A percentile compares a stretch with the other conserved stretches of the same genome.
phyloP scores from a whole-genome alignment of 257 asterid species.

The Prunella vulgaris region DNA sequence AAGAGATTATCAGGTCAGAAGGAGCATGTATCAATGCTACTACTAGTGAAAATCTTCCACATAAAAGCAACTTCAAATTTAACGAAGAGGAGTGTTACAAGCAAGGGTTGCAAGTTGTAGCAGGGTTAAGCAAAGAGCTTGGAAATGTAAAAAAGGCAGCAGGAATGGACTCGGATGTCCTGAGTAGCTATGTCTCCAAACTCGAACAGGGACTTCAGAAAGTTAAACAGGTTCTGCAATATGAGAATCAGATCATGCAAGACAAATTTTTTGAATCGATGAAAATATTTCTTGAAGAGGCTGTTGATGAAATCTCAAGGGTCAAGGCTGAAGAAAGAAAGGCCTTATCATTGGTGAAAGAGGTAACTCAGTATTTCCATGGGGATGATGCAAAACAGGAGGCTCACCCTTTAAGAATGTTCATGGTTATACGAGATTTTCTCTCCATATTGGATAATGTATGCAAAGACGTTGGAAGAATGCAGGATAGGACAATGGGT shows the following conservation, averaged over 20 bases:
- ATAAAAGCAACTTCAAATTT: slow-evolving; percentile 27
- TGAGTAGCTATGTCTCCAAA: slow-evolving; percentile 66
- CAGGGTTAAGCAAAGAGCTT: slow-evolving; percentile 75
- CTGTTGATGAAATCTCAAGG: slow-evolving; percentile 53
- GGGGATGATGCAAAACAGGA: slow-evolving; percentile 75
- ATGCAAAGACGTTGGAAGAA: slow-evolving; percentile 75
- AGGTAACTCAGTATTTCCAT: slow-evolving; percentile 78
- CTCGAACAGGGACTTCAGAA: slow-evolving; percentile 75
- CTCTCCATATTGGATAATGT: slow-evolving; percentile 66
- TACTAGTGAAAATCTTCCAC: slow-evolving; percentile 21
- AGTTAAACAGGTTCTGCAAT: slow-evolving; percentile 45
- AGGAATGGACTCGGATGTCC: slow-evolving; percentile 82
- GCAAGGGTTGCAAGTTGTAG: slow-evolving; percentile 63
- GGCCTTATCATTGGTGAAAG: slow-evolving; percentile 69
- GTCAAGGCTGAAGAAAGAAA: slow-evolving; percentile 70
- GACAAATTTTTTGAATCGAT: slow-evolving; percentile 64
- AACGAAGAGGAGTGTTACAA: slow-evolving; percentile 63
- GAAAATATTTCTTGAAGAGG: slow-evolving; percentile 60
- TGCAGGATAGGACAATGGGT: slow-evolving; percentile 65
- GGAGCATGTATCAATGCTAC: slow-evolving; percentile 34
- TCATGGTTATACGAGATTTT: slow-evolving; percentile 73
- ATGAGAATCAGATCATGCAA: slow-evolving; percentile 43
- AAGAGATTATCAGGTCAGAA: slow-evolving; percentile 82
- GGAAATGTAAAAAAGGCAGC: slow-evolving; percentile 75
- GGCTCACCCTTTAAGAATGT: slow-evolving; percentile 72